Base-by-base conservation (phyloP, 305 asterid species). In the Fraxinus albicans region DNA sequence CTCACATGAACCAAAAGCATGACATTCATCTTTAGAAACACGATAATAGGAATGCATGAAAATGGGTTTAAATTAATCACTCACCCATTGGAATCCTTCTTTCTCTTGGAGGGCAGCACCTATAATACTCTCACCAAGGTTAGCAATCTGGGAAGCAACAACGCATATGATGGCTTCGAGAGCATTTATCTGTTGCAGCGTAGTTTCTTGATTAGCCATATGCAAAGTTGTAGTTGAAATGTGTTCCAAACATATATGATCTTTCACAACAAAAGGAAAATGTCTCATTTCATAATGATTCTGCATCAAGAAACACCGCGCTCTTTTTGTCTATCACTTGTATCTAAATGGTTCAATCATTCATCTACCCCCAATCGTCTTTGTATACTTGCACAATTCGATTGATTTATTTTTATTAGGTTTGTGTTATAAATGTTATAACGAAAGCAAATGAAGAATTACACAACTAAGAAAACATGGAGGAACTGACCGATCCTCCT, bases 71-170 rank as follows among this genome's bases (percentile, higher is more conserved):
- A 19, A 58, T 8, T 3, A 27, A 75, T 67, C 83, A 80, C 91
- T 83, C 42, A 96, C 99, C 99, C 99, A 96, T 89, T 47, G 81
- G 80, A 91, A 92, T 77, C 98, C 99, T 87, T 95, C 94, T 86
- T 90, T 95, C 72, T 92, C 99, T 84, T 96, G 99, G 77, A 95
- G 80, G 19, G 86, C 84, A 81, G 99, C 99, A 47, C 98, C 99
- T 15, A 96, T 95, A 44, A 96, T 79, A 85, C 98, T 96, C 88
- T 96, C 99, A 35, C 98, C 98, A 63, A 96, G 81, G 87, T 96
- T 96, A 23, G 99, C 99, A 78, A 95, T 89, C 90, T 96, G 99
- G 88, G 99, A 90, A 25, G 99, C 99, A 74, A 92, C 76, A 65
- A 95, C 90, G 50, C 99, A 95, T 86, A 93, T 79, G 50, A 87